phyloP scores from a whole-genome alignment of 768 basidiomycete genomes.

The Infundibulicybe gibba region DNA sequence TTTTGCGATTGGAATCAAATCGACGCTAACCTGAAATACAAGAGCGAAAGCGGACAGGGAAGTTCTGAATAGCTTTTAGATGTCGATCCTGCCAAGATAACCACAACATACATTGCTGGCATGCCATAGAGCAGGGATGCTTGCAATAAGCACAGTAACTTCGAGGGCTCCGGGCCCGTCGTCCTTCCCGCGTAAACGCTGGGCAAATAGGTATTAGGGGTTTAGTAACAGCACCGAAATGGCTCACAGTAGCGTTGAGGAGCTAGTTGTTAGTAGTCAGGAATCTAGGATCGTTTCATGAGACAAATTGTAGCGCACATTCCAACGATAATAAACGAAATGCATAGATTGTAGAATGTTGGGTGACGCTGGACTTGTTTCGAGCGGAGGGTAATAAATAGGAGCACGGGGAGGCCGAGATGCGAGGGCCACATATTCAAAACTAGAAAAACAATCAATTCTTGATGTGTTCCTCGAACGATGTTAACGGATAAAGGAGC shows the following conservation, averaged over 20 bases:
- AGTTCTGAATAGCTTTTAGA: slow-evolving; percentile 21
- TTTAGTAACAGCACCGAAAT: background rate
- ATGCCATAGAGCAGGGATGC: slow-evolving; percentile 45
- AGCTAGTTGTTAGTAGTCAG: slow-evolving; percentile 15
- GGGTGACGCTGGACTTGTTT: slow-evolving; percentile 40
- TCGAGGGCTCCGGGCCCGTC: slow-evolving; percentile 41
- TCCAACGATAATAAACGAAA: slow-evolving; percentile 43
- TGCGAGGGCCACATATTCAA: slow-evolving; percentile 50
- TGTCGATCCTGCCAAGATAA: background rate
- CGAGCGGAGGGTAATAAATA: slow-evolving; percentile 34
- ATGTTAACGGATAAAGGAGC: slow-evolving; percentile 26
- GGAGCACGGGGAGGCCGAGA: slow-evolving; percentile 41
- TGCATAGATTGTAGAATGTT: slow-evolving; percentile 42
- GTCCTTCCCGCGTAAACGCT: slow-evolving; percentile 39
- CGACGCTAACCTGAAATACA: slow-evolving; percentile 27
- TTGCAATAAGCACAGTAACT: slow-evolving; percentile 39
- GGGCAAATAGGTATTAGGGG: background rate
- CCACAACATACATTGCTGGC: slow-evolving; percentile 37
- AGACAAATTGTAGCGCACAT: slow-evolving; percentile 24
- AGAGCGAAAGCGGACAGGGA: slow-evolving; percentile 38
- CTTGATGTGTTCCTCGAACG: slow-evolving; percentile 35
- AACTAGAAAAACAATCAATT: slow-evolving; percentile 37
- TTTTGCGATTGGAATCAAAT: too few species aligned
- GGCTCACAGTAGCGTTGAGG: slow-evolving; percentile 36
- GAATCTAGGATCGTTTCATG: background rate